Percentiles rank a stretch among this genome's conserved stretches.
phyloP scores from a whole-genome alignment of 2,329 filamentous ascomycete genomes.

The Cordyceps cicadae region DNA sequence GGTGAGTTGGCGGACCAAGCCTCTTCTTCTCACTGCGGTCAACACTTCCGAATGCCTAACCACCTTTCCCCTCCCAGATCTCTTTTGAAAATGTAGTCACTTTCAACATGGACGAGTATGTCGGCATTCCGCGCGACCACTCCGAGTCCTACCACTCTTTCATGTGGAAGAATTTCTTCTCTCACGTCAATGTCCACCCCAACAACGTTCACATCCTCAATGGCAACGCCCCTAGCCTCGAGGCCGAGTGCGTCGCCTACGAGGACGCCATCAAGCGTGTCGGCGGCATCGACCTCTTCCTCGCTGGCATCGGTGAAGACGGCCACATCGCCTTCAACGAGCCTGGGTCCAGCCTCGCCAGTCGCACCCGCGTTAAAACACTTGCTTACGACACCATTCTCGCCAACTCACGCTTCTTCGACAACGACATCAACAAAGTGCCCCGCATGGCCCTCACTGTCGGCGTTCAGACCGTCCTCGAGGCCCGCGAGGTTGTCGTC shows the following conservation, averaged over 20 bases:
- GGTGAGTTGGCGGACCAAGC: constrained; percentile 25
- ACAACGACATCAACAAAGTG: constrained; percentile 62
- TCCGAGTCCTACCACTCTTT: constrained; percentile 83
- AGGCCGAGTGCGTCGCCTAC: constrained; percentile 69
- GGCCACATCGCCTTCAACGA: constrained; percentile 90
- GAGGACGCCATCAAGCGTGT: constrained; percentile 66
- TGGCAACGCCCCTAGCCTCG: constrained; percentile 68
- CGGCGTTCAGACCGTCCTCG: constrained; percentile 74
- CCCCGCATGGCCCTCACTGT: constrained; percentile 79
- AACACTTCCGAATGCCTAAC: background rate
- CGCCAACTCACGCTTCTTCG: constrained; percentile 79
- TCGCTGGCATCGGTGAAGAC: constrained; percentile 77
- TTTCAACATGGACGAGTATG: constrained; percentile 93
- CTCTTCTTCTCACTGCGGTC: background rate
- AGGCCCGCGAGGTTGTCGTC: constrained; percentile 72
- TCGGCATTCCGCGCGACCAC: constrained; percentile 73
- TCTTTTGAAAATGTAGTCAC: constrained; percentile 85
- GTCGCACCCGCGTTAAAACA: constrained; percentile 76
- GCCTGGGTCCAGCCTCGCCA: constrained; percentile 69
- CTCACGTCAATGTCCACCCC: constrained; percentile 71
- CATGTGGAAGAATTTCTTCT: constrained; percentile 92
- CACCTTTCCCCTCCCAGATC: constrained; percentile 39
- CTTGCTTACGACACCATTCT: constrained; percentile 80
- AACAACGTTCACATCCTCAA: constrained; percentile 78
- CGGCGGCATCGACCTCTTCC: constrained; percentile 78